Evolutionary conservation across 768 basidiomycete genomes (phyloP).

Genomic region (Tricholoma furcatifolium): DNA sequence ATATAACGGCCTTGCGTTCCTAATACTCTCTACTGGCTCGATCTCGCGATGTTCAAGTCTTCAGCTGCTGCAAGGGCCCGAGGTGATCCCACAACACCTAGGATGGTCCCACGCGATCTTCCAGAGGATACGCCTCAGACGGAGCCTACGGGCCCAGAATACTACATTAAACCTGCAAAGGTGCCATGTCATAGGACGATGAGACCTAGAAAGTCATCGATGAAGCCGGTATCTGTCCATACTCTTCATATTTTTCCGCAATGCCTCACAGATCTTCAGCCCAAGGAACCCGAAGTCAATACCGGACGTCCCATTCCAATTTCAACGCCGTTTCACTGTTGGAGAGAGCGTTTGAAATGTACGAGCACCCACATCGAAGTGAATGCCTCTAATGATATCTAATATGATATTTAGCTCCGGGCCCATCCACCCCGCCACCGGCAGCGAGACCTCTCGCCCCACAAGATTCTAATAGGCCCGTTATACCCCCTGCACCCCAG

Average conservation of each 20-base stretch:
- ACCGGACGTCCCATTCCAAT: background rate
- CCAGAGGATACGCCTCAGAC: conserved; percentile 6
- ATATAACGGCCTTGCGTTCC: conserved; percentile 25
- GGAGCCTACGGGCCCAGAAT: background rate
- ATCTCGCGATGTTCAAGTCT: conserved; percentile 35
- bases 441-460: conserved; percentile 10
- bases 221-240: conserved; percentile 1
- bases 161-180: conserved; percentile 14
- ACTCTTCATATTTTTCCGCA: background rate
- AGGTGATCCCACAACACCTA: conserved; percentile 32
- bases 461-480: conserved; percentile 10
- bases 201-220: conserved; percentile 5
- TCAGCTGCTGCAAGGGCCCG: conserved; percentile 19
- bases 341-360: background rate
- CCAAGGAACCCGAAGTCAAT: background rate
- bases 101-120: conserved; percentile 3
- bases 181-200: conserved; percentile 16
- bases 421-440: background rate
- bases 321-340: too few relatives aligned
- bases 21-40: conserved; percentile 15
- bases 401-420: background rate
- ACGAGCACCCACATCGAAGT: background rate
- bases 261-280: background rate
- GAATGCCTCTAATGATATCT: background rate
- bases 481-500: conserved; percentile 10